Percentiles rank a stretch among this genome's conserved stretches.
phyloP scores from a whole-genome alignment of 2,329 filamentous ascomycete genomes.

The Magnaporthales sp. region DNA sequence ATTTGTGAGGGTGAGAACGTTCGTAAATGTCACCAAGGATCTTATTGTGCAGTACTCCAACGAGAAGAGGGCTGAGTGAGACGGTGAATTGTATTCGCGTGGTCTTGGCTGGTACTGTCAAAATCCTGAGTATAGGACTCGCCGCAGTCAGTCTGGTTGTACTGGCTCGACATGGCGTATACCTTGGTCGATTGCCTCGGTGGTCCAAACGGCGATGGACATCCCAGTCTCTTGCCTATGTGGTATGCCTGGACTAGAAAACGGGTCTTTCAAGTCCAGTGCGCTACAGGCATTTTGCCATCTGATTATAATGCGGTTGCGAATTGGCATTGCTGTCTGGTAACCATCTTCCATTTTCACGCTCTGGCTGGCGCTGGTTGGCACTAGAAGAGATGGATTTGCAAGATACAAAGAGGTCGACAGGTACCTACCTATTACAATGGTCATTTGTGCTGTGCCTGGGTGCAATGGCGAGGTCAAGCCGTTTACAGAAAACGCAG shows the following conservation, averaged over 20 bases:
- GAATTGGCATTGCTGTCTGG: too few species aligned
- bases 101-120: not conserved
- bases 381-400: too few species aligned
- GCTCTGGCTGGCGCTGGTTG: too few species aligned
- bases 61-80: not conserved
- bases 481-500: not conserved
- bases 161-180: too few species aligned
- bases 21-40: conserved; percentile 5
- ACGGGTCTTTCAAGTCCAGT: not conserved
- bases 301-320: too few species aligned
- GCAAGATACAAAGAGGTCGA: too few species aligned
- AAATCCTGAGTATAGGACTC: not conserved
- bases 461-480: too few species aligned
- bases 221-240: not conserved
- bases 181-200: too few species aligned
- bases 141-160: too few species aligned
- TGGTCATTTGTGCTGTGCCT: too few species aligned
- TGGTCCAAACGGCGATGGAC: not conserved
- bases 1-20: not conserved
- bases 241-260: not conserved
- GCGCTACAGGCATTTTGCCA: not conserved
- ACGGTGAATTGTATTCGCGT: not conserved
- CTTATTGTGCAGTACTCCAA: not conserved
- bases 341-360: too few species aligned
- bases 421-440: too few species aligned